Evolutionary conservation across 305 asterid genomes (phyloP).

Genomic region (Plantago lanceolata): DNA sequence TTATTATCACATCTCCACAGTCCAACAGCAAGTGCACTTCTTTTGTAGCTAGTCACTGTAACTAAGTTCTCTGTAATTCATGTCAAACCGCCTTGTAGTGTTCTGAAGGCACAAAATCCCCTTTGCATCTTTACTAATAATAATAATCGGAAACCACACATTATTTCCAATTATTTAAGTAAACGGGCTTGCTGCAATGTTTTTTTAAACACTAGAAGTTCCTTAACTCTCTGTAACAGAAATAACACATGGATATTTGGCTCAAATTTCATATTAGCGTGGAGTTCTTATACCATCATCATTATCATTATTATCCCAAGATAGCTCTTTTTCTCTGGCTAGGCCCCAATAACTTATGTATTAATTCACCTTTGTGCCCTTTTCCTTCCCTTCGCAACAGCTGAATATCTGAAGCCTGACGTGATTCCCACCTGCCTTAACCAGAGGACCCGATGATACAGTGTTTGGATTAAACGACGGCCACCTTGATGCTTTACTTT

Average conservation of each 20-base stretch:
- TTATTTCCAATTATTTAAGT: too few species aligned
- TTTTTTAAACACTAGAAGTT: background rate
- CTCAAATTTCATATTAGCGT: background rate
- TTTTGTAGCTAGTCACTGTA: background rate
- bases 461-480: constrained; percentile 57
- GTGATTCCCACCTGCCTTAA: constrained; percentile 68
- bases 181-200: background rate
- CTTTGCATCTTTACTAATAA: background rate
- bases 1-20: constrained; percentile 20
- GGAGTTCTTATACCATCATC: background rate
- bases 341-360: constrained; percentile 58
- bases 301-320: too few species aligned
- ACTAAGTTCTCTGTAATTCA: background rate
- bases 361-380: constrained; percentile 62
- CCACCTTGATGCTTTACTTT: constrained; percentile 32
- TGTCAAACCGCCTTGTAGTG: constrained; percentile 15
- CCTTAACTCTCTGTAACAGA: background rate
- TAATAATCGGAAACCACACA: background rate
- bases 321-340: background rate
- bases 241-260: background rate
- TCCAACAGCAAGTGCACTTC: constrained; percentile 24
- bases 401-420: constrained; percentile 79
- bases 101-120: constrained; percentile 23
- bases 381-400: constrained; percentile 67
- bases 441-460: constrained; percentile 90